A percentile compares a stretch with the other conserved stretches of the same genome.
phyloP scores from a whole-genome alignment of 495 filamentous ascomycete species.

The Emericellopsis terricola region DNA sequence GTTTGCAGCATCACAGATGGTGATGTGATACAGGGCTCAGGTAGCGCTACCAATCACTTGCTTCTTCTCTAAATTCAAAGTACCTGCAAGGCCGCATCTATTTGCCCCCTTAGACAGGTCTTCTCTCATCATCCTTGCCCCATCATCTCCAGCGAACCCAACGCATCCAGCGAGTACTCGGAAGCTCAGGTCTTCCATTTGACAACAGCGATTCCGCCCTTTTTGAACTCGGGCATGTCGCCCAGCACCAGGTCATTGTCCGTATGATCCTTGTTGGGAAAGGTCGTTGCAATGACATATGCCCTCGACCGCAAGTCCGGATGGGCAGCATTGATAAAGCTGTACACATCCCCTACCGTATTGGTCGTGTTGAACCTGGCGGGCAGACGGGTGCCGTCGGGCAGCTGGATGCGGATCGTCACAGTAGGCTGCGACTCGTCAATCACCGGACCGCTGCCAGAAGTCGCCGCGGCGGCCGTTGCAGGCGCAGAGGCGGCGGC shows the following conservation, averaged over 20 bases:
- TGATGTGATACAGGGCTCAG: no score
- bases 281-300: constrained; percentile 86
- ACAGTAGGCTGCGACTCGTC: constrained; percentile 64
- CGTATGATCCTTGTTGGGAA: constrained; percentile 81
- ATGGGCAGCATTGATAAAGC: constrained; percentile 57
- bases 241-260: constrained; percentile 53
- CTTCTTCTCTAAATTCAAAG: no score
- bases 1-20: no score
- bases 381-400: constrained; percentile 69
- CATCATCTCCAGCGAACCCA: no score
- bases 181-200: no score
- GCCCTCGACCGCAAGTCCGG: constrained; percentile 34
- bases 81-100: no score
- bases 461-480: constrained; percentile 20
- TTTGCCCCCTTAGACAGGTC: no score
- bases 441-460: constrained; percentile 23
- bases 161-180: no score
- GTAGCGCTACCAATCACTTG: no score
- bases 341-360: constrained; percentile 81
- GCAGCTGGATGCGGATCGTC: constrained; percentile 73
- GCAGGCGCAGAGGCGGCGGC: constrained; percentile 17
- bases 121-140: no score
- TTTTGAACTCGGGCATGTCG: constrained; percentile 69
- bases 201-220: constrained; percentile 65
- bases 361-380: constrained; percentile 85